Base-by-base conservation (phyloP, 371 early-diverging fungal species). In the Mucor piriformis region DNA sequence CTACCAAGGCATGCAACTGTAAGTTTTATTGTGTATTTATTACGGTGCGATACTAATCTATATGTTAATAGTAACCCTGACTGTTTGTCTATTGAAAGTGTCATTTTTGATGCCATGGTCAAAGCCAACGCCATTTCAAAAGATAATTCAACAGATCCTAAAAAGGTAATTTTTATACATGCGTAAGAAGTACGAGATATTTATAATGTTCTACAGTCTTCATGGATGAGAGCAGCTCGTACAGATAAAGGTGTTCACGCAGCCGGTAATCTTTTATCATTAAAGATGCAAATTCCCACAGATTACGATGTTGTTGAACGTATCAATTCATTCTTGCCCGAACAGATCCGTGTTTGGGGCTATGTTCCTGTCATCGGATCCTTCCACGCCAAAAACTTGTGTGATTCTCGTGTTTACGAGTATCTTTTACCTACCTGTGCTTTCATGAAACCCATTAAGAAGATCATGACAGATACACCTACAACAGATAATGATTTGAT, bases 171-270 rank as follows among this genome's bases (percentile, higher is more conserved):
- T n/a, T 78, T 89, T 90, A 59, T 70, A 38, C 15, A 29, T 46
- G 11, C 8, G 54, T 54, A 37, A 37, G 1, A 37, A 37, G 4
- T 27, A 18, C 33, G 2, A 35, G 46, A 34, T 48, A 50, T 40
- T 23, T 34, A 50, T 25, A 6, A 20, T 42, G 5, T 18, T 42
- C 18, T 20, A n/a, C 2, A 42, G 48, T 58, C 59, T 27, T 79
- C 83, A 25, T 87, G 94, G 73, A 82, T 84, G 84, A 79, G 99
- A 54, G 90, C 96, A 11, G 99, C 98, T n/a, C 86, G 99, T 24
- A 99, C 99, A 0, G 99, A 99, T 74, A 99, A 99, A 77, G 99
- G 99, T 18, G 99, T 99, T 2, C 98, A 98, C 72, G 99, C 99
- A 7, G 96, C 95, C 20, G 96, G 98, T 18, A 95, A 98, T 58